These are phyloP conservation scores for Anacardium occidentale DNA, from an alignment of 345 rosid genomes.

Conservation along the genomic window DNA sequence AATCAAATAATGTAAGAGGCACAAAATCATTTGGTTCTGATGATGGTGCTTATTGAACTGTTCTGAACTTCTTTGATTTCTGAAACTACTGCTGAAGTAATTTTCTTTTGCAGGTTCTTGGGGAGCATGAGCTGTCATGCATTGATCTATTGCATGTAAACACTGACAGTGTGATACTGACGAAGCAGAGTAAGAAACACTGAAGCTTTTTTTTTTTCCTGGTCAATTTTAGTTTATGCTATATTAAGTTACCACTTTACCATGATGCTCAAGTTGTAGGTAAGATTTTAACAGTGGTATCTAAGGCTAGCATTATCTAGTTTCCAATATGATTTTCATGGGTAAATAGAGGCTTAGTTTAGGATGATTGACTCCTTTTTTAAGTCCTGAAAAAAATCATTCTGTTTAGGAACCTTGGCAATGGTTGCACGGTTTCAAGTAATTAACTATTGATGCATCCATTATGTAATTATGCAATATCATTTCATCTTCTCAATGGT, in stretches of 20 bases:
- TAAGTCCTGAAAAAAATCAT: background rate
- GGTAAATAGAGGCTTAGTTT: background rate
- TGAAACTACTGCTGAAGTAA: slow-evolving; percentile 11
- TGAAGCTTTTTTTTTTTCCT: background rate
- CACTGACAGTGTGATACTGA: slow-evolving; percentile 79
- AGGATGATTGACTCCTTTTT: background rate
- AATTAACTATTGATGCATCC: slow-evolving; percentile 3
- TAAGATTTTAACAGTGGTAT: too few relatives aligned
- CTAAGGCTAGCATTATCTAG: too few relatives aligned
- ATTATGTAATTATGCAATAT: background rate
- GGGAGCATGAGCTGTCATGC: slow-evolving; percentile 84
- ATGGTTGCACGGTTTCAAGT: slow-evolving; percentile 4
- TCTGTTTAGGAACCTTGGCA: background rate
- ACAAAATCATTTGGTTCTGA: background rate
- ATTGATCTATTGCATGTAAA: slow-evolving; percentile 65
- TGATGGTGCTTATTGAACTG: background rate
- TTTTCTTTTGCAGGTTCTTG: slow-evolving; percentile 64
- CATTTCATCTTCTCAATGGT: slow-evolving; percentile 13
- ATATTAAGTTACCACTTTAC: too few relatives aligned
- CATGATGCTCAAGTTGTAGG: too few relatives aligned
- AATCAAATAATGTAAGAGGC: background rate
- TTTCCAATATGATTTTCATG: too few relatives aligned
- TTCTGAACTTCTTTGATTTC: slow-evolving; percentile 9
- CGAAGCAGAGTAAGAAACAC: slow-evolving; percentile 70
- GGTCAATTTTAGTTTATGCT: background rate